Percentiles rank a stretch among this genome's conserved stretches.
Conservation (phyloP, 2,329 filamentous ascomycete genomes). For the Nemania sp. region DNA sequence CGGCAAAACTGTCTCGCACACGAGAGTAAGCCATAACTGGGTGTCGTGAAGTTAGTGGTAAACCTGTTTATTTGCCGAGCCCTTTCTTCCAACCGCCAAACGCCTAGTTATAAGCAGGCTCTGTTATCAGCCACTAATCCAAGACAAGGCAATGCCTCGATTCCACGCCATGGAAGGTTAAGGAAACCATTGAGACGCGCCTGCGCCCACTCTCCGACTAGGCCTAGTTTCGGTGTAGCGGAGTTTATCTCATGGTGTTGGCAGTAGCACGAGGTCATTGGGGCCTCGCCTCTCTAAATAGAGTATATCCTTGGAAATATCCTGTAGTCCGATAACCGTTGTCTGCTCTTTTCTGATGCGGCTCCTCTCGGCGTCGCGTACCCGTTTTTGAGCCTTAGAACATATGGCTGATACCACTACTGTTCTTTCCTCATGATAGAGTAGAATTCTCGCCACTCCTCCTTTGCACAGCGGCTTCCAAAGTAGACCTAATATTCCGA, state of each 20-base stretch:
- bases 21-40: too few relatives aligned
- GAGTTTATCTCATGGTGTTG: too few relatives aligned
- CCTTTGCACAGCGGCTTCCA: constrained; percentile 57
- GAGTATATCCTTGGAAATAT: not conserved
- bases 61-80: not conserved
- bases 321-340: not conserved
- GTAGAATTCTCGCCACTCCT: constrained; percentile 39
- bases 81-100: constrained; percentile 13
- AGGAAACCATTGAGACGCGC: too few relatives aligned
- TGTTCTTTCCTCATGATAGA: not conserved
- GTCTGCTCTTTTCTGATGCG: too few relatives aligned
- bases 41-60: not conserved
- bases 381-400: too few relatives aligned
- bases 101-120: not conserved
- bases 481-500: constrained; percentile 57
- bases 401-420: not conserved
- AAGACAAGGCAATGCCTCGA: not conserved
- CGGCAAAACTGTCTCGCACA: not conserved
- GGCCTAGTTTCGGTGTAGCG: too few relatives aligned
- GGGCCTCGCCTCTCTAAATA: not conserved
- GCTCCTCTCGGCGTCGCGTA: too few relatives aligned
- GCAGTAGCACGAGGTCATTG: too few relatives aligned
- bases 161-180: not conserved
- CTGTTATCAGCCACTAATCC: not conserved
- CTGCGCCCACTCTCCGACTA: too few relatives aligned